A percentile compares a stretch with the other conserved stretches of the same genome.
Evolutionary conservation across 176 grass and related monocot genomes (phyloP).

Genomic region (Aegilops bicornis): DNA sequence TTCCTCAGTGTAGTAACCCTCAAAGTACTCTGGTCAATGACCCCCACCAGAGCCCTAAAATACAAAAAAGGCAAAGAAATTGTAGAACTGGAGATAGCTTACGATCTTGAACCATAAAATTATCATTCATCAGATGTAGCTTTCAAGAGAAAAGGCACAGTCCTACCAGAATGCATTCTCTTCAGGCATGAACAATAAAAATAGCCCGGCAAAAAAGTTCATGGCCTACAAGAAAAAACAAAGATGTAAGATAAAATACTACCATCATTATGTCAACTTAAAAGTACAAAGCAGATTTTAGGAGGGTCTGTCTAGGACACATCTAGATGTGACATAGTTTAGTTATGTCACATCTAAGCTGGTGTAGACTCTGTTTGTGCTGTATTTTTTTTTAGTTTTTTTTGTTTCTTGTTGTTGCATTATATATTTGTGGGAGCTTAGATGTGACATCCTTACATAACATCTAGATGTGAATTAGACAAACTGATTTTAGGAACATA

Average conservation of each 20-base stretch:
- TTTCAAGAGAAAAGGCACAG: constrained; percentile 15
- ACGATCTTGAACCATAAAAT: constrained; percentile 18
- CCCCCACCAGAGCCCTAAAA: constrained; percentile 81
- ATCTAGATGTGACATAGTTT: too few relatives aligned
- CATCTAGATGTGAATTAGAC: too few relatives aligned
- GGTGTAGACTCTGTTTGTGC: too few relatives aligned
- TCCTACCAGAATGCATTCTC: constrained; percentile 98
- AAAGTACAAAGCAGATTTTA: too few relatives aligned
- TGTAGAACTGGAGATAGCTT: constrained; percentile 14
- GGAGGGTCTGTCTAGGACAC: too few relatives aligned
- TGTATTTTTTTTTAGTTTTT: too few relatives aligned
- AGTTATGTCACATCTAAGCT: too few relatives aligned
- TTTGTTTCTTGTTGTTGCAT: too few relatives aligned
- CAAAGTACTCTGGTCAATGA: constrained; percentile 99
- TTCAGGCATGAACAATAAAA: constrained; percentile 93
- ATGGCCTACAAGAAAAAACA: constrained; percentile 66
- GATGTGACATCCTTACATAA: too few relatives aligned
- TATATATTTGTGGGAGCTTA: too few relatives aligned
- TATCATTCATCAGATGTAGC: background rate
- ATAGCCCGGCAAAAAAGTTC: constrained; percentile 98
- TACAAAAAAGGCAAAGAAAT: background rate
- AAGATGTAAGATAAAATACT: constrained; percentile 11
- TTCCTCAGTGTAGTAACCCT: constrained; percentile 97
- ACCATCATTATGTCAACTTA: too few relatives aligned
- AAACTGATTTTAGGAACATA: background rate